Conservation (phyloP, 2,329 filamentous ascomycete species). For the Davidsoniella eucalypti region DNA sequence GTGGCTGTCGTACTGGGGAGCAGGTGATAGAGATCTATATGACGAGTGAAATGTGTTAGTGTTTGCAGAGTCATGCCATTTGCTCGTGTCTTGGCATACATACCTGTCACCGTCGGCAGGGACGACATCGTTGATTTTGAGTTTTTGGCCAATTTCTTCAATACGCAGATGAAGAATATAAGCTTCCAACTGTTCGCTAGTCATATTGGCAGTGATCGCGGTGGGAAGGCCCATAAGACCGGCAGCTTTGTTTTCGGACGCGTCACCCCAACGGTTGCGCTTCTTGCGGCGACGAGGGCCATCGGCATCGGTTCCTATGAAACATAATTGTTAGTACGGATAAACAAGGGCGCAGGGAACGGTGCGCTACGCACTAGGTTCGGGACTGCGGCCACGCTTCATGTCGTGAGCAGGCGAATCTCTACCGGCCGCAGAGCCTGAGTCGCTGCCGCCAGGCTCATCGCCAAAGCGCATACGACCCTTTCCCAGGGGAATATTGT, state of each 20-base stretch:
- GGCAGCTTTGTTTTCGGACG: slow-evolving; percentile 94
- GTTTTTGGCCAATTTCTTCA: slow-evolving; percentile 97
- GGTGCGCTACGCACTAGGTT: slow-evolving; percentile 38
- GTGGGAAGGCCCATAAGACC: slow-evolving; percentile 95
- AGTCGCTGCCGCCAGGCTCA: slow-evolving; percentile 19
- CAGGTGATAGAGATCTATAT: slow-evolving; percentile 75
- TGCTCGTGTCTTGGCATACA: slow-evolving; percentile 20
- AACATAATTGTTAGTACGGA: neutral
- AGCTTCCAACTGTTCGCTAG: slow-evolving; percentile 91
- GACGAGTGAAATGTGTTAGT: slow-evolving; percentile 13
- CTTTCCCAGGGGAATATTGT: slow-evolving; percentile 89
- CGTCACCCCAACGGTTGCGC: slow-evolving; percentile 96
- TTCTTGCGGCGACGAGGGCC: slow-evolving; percentile 86
- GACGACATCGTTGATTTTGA: slow-evolving; percentile 97
- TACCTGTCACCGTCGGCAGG: slow-evolving; percentile 92
- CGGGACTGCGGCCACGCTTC: slow-evolving; percentile 88
- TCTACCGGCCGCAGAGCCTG: neutral
- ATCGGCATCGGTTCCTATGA: slow-evolving; percentile 41
- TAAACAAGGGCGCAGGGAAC: slow-evolving; percentile 16
- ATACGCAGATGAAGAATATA: slow-evolving; percentile 94
- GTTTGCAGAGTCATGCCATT: neutral
- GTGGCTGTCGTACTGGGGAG: slow-evolving; percentile 98
- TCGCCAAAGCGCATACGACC: slow-evolving; percentile 63
- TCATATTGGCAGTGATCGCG: slow-evolving; percentile 94
- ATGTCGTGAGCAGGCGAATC: slow-evolving; percentile 25